A percentile compares a stretch with the other conserved stretches of the same genome.
Conservation (phyloP, 345 rosid species). For the Hibiscus syriacus region DNA sequence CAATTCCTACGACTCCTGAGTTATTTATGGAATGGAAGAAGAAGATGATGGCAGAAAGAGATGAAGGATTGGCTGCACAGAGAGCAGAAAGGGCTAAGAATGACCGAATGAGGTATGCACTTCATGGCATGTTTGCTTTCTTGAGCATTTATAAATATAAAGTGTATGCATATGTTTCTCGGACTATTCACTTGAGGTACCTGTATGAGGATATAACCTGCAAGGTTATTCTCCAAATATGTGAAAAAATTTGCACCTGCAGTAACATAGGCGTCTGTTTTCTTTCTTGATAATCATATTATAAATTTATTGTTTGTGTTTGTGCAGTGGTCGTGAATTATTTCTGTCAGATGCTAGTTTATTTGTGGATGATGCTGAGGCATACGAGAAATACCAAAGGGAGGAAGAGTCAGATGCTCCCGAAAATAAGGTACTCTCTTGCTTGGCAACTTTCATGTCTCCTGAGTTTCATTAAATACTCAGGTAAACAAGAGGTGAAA, state of each 20-base stretch:
- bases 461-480: too few relatives aligned
- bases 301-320: slow-evolving; percentile 11
- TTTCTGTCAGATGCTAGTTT: slow-evolving; percentile 47
- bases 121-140: neutral
- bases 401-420: slow-evolving; percentile 35
- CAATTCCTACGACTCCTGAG: slow-evolving; percentile 56
- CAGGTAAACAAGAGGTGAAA: too few relatives aligned
- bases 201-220: too few relatives aligned
- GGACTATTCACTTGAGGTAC: too few relatives aligned
- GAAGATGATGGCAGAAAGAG: slow-evolving; percentile 51
- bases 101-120: slow-evolving; percentile 53
- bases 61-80: slow-evolving; percentile 44
- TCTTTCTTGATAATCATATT: neutral
- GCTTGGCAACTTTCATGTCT: neutral
- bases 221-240: too few relatives aligned
- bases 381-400: slow-evolving; percentile 45
- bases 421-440: slow-evolving; percentile 29
- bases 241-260: too few relatives aligned
- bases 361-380: slow-evolving; percentile 62
- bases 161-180: too few relatives aligned
- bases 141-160: too few relatives aligned
- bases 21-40: slow-evolving; percentile 57
- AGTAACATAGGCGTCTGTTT: neutral
- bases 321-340: slow-evolving; percentile 54
- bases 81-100: slow-evolving; percentile 56